Evolutionary conservation across 345 rosid genomes (phyloP).

Genomic region (Erucastrum elatum): DNA sequence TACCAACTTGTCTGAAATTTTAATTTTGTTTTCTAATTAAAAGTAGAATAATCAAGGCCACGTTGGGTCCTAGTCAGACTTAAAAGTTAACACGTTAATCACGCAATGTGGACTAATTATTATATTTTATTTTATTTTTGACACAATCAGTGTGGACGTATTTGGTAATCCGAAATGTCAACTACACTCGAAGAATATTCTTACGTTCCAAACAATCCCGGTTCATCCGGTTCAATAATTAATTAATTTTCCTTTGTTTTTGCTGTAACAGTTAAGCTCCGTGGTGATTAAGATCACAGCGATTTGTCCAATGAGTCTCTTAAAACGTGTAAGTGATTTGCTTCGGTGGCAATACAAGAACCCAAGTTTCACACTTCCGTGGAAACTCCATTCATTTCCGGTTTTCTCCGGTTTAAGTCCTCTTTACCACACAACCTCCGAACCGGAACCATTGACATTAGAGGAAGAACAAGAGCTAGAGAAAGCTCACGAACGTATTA

Average conservation of each 20-base stretch:
- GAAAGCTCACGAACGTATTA: constrained; percentile 52
- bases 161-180: constrained; percentile 15
- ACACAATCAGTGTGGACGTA: too few species aligned
- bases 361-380: constrained; percentile 63
- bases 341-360: constrained; percentile 80
- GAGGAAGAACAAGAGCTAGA: constrained; percentile 65
- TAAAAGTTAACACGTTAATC: constrained; percentile 24
- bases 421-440: constrained; percentile 59
- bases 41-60: constrained; percentile 5
- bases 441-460: constrained; percentile 60
- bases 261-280: constrained; percentile 59
- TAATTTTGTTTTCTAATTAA: not conserved
- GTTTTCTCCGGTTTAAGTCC: constrained; percentile 70
- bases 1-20: constrained; percentile 6
- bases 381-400: constrained; percentile 69
- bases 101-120: constrained; percentile 23
- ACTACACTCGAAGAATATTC: constrained; percentile 22
- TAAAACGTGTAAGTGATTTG: constrained; percentile 67
- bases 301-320: constrained; percentile 58
- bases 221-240: constrained; percentile 20
- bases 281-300: constrained; percentile 74
- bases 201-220: not conserved
- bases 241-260: not conserved
- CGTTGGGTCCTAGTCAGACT: constrained; percentile 23
- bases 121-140: too few species aligned